These are phyloP conservation scores for Tuber magnatum DNA, from an alignment of 495 filamentous ascomycete species.

Conservation along the genomic window DNA sequence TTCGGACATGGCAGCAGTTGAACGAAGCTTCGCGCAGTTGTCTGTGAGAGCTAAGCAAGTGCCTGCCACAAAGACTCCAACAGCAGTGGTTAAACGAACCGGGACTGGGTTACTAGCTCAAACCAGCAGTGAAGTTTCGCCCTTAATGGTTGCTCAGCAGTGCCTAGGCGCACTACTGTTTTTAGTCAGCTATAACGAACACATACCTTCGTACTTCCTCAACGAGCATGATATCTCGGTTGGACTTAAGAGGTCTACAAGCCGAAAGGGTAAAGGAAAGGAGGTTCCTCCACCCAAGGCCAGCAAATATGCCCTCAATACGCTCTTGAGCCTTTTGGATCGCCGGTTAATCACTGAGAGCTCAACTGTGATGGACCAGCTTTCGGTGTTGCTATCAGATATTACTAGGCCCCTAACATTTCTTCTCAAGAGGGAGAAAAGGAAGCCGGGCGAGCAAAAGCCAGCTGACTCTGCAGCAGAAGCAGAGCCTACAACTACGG, in stretches of 20 bases:
- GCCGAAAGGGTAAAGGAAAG: slow-evolving; percentile 82
- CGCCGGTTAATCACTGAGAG: slow-evolving; percentile 91
- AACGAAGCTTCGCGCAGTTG: slow-evolving; percentile 87
- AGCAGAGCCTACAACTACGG: slow-evolving; percentile 36
- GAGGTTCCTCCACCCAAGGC: slow-evolving; percentile 61
- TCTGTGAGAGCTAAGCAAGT: slow-evolving; percentile 84
- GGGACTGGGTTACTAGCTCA: slow-evolving; percentile 51
- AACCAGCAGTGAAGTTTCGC: slow-evolving; percentile 68
- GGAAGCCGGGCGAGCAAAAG: slow-evolving; percentile 55
- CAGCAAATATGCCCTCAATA: slow-evolving; percentile 84
- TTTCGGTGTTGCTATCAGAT: slow-evolving; percentile 75
- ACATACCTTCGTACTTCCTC: slow-evolving; percentile 86
- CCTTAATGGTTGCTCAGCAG: slow-evolving; percentile 90
- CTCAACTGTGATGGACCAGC: slow-evolving; percentile 84
- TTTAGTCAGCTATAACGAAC: slow-evolving; percentile 71
- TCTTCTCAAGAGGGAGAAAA: slow-evolving; percentile 77
- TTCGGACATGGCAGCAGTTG: slow-evolving; percentile 82
- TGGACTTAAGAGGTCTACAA: slow-evolving; percentile 64
- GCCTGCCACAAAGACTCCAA: slow-evolving; percentile 67
- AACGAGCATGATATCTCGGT: slow-evolving; percentile 81
- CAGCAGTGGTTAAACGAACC: slow-evolving; percentile 61
- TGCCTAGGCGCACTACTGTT: slow-evolving; percentile 75
- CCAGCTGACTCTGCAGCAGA: slow-evolving; percentile 39
- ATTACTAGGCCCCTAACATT: slow-evolving; percentile 81
- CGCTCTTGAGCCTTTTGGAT: slow-evolving; percentile 77